phyloP scores from a whole-genome alignment of 768 basidiomycete species.

The Panaeolus papilionaceus region DNA sequence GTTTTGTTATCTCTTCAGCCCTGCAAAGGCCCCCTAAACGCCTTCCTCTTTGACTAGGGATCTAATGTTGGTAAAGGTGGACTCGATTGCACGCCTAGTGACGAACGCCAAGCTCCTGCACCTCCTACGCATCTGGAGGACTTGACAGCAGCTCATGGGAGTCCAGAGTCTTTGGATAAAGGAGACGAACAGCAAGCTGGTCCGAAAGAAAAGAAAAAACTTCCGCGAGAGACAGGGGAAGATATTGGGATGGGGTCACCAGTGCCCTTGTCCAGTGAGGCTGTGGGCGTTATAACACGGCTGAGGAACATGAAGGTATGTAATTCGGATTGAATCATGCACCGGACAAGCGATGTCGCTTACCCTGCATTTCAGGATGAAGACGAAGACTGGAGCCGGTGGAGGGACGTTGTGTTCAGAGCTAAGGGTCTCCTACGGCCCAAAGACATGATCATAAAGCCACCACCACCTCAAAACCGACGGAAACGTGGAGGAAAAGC shows the following conservation, averaged over 20 bases:
- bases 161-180: slow-evolving; percentile 51
- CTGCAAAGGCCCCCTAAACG: slow-evolving; percentile 18
- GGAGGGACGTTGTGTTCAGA: slow-evolving; percentile 85
- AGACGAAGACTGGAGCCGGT: slow-evolving; percentile 87
- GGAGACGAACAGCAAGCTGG: slow-evolving; percentile 21
- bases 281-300: slow-evolving; percentile 77
- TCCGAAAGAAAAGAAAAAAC: slow-evolving; percentile 43
- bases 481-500: slow-evolving; percentile 65
- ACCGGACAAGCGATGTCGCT: not conserved
- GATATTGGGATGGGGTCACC: slow-evolving; percentile 91
- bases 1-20: slow-evolving; percentile 24
- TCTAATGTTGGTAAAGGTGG: slow-evolving; percentile 77
- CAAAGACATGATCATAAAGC: slow-evolving; percentile 47
- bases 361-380: slow-evolving; percentile 61
- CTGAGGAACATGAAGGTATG: slow-evolving; percentile 83
- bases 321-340: slow-evolving; percentile 23
- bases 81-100: slow-evolving; percentile 75
- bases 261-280: slow-evolving; percentile 77
- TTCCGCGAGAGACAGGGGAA: slow-evolving; percentile 85
- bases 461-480: slow-evolving; percentile 65
- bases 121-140: slow-evolving; percentile 56
- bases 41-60: slow-evolving; percentile 53
- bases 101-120: slow-evolving; percentile 66
- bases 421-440: slow-evolving; percentile 68
- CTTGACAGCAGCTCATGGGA: slow-evolving; percentile 44